Evolutionary conservation across 2,329 filamentous ascomycete species (phyloP).

Genomic region (Rhynchosporium agropyri): DNA sequence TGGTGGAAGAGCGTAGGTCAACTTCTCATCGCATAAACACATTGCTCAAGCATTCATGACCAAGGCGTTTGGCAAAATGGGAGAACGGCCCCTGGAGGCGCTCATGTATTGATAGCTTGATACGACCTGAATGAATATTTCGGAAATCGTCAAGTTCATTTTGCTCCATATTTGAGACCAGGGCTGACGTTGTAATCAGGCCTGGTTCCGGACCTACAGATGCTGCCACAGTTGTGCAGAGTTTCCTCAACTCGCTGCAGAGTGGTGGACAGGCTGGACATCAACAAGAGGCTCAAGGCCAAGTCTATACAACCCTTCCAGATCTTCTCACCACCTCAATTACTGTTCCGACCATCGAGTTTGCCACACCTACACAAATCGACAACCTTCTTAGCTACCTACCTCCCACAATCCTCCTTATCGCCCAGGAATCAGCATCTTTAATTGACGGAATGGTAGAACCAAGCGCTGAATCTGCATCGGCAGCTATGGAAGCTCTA

Average conservation of each 20-base stretch:
- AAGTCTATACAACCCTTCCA: constrained; percentile 78
- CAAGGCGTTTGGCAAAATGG: constrained; percentile 40
- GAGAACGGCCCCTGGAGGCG: constrained; percentile 31
- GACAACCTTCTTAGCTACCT: constrained; percentile 77
- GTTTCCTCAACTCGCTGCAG: constrained; percentile 83
- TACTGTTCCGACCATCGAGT: constrained; percentile 76
- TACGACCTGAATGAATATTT: constrained; percentile 37
- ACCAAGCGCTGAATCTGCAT: constrained; percentile 67
- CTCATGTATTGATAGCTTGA: constrained; percentile 43
- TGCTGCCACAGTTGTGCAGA: constrained; percentile 78
- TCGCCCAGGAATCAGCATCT: constrained; percentile 69
- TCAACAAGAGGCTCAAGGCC: constrained; percentile 54
- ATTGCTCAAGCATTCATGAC: constrained; percentile 37
- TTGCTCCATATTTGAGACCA: constrained; percentile 21
- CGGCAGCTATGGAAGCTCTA: constrained; percentile 74
- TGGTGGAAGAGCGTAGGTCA: constrained; percentile 99
- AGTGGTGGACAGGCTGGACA: constrained; percentile 46
- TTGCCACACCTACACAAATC: constrained; percentile 59
- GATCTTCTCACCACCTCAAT: constrained; percentile 79
- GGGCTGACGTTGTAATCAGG: constrained; percentile 56
- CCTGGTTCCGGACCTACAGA: constrained; percentile 62
- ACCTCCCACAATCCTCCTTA: constrained; percentile 75
- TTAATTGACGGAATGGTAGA: constrained; percentile 62
- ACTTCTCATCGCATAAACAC: constrained; percentile 35
- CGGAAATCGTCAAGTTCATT: constrained; percentile 25